Conservation (phyloP, 768 basidiomycete genomes). For the Pleurotus cornucopiae region DNA sequence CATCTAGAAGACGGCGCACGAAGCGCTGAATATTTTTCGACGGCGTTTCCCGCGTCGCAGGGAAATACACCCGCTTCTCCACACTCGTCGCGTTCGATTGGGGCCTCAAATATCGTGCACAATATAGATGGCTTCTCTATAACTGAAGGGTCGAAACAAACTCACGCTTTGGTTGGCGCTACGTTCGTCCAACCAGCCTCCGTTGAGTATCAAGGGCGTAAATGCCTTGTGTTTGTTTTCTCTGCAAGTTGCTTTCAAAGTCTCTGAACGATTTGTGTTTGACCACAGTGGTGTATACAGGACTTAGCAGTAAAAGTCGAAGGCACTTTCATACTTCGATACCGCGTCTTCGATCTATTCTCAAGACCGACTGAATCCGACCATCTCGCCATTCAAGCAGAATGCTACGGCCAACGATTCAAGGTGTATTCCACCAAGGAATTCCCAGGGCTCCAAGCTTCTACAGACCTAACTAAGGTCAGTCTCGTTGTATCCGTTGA, state of each 20-base stretch:
- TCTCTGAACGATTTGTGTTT: neutral
- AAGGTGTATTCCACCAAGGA: constrained; percentile 69
- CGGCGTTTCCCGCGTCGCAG: constrained; percentile 3
- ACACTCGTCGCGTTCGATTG: too few species aligned
- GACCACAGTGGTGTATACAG: constrained; percentile 25
- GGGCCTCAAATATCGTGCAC: constrained; percentile 34
- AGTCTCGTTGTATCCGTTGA: constrained; percentile 1
- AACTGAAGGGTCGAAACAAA: constrained; percentile 48
- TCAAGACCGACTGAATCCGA: constrained; percentile 26
- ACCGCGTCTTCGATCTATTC: constrained; percentile 62
- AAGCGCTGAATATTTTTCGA: constrained; percentile 9
- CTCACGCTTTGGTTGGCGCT: constrained; percentile 50
- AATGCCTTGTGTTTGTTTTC: constrained; percentile 59
- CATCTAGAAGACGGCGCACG: constrained; percentile 5
- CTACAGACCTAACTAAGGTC: constrained; percentile 67
- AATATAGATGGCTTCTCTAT: constrained; percentile 36
- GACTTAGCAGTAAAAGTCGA: constrained; percentile 70
- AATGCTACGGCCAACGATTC: constrained; percentile 61
- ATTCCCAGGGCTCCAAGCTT: constrained; percentile 63
- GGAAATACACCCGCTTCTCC: neutral
- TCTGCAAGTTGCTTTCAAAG: constrained; percentile 36
- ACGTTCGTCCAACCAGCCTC: constrained; percentile 56
- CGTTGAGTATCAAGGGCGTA: constrained; percentile 55
- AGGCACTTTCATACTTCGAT: constrained; percentile 62
- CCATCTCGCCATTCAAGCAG: constrained; percentile 49